Percentiles rank a stretch among this genome's conserved stretches.
Evolutionary conservation across 2,329 filamentous ascomycete genomes (phyloP).

Genomic region (Aspergillus glaucus): DNA sequence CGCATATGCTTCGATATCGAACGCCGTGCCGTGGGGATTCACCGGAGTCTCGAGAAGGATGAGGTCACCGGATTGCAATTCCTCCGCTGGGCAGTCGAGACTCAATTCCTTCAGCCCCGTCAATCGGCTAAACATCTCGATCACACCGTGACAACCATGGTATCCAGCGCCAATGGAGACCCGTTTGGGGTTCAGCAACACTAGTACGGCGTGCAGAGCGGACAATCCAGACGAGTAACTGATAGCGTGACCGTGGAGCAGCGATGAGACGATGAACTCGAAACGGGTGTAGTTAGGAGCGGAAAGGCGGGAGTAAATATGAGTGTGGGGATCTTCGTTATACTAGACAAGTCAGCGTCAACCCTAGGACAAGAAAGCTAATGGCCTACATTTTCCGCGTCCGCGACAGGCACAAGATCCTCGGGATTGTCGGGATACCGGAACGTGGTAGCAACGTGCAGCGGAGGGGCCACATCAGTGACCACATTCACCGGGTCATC

Average conservation of each 20-base stretch:
- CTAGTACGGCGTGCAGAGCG: slow-evolving; percentile 80
- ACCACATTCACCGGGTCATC: slow-evolving; percentile 70
- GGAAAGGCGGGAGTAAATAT: slow-evolving; percentile 77
- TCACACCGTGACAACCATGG: slow-evolving; percentile 87
- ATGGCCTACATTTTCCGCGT: slow-evolving; percentile 24
- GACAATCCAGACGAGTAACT: slow-evolving; percentile 81
- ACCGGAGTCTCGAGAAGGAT: slow-evolving; percentile 90
- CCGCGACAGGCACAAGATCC: slow-evolving; percentile 48
- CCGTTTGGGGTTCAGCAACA: slow-evolving; percentile 74
- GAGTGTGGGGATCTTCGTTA: slow-evolving; percentile 33
- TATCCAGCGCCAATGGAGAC: slow-evolving; percentile 82
- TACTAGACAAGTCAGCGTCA: slow-evolving; percentile 10
- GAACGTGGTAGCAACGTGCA: slow-evolving; percentile 90
- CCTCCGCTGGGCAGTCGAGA: slow-evolving; percentile 60
- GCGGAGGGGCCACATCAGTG: slow-evolving; percentile 75
- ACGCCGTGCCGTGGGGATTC: slow-evolving; percentile 81
- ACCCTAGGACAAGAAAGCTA: neutral
- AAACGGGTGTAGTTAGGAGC: slow-evolving; percentile 78
- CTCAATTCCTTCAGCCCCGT: slow-evolving; percentile 67
- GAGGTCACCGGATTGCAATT: slow-evolving; percentile 70
- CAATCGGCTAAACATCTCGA: slow-evolving; percentile 66
- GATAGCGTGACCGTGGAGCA: slow-evolving; percentile 60
- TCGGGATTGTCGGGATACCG: slow-evolving; percentile 69
- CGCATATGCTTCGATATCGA: slow-evolving; percentile 65
- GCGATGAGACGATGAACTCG: slow-evolving; percentile 69